Evolutionary conservation across 495 filamentous ascomycete species (phyloP).

Genomic region (Emericellopsis terricola): DNA sequence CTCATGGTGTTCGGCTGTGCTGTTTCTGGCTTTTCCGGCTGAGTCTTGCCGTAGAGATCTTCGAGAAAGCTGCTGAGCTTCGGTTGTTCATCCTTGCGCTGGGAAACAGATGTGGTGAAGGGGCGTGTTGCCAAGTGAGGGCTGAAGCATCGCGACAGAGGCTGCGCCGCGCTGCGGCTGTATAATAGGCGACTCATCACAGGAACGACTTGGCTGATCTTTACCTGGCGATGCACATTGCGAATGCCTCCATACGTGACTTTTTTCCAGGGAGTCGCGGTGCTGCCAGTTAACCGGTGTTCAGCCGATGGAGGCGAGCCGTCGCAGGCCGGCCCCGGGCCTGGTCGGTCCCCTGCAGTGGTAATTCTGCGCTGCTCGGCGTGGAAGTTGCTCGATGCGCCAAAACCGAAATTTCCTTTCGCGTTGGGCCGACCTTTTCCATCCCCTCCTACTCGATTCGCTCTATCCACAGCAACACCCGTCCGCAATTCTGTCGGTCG

Average conservation of each 20-base stretch:
- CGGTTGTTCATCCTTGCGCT: conserved; percentile 1
- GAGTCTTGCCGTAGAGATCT: background rate
- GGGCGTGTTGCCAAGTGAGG: no score
- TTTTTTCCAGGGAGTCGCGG: conserved; percentile 1
- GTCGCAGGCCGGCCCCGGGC: no score
- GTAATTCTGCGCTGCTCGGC: no score
- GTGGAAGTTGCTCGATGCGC: no score
- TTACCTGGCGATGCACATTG: background rate
- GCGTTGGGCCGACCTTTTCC: conserved; percentile 1
- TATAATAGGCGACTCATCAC: conserved; percentile 1
- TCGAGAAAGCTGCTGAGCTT: conserved; percentile 1
- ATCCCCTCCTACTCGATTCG: background rate
- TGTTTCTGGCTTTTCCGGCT: background rate
- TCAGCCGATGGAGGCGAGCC: no score
- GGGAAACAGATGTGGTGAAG: background rate
- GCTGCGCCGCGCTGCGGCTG: conserved; percentile 2
- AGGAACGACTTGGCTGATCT: background rate
- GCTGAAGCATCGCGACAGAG: no score
- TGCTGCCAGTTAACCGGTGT: background rate
- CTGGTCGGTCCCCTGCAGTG: no score
- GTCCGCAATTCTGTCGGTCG: conserved; percentile 4
- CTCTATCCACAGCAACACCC: background rate
- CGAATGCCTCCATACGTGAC: background rate
- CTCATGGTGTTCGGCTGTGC: conserved; percentile 1
- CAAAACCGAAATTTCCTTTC: conserved; percentile 4